phyloP scores from a whole-genome alignment of 495 filamentous ascomycete genomes.

The Lasiosphaeriaceae sp. region DNA sequence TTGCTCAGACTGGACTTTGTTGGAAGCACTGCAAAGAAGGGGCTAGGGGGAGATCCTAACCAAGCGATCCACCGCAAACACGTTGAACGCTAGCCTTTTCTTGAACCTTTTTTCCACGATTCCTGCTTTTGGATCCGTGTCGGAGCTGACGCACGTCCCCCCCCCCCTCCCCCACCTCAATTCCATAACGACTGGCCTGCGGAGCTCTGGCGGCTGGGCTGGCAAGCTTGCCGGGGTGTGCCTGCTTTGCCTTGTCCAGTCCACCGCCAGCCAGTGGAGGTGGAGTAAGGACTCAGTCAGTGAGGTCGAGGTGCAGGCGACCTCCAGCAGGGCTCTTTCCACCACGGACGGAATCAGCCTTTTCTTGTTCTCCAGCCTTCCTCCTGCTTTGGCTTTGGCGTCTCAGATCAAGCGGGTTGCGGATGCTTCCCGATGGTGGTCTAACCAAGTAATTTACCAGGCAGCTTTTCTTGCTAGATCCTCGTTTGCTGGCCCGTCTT shows the following conservation, averaged over 20 bases:
- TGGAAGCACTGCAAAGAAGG: too few relatives aligned
- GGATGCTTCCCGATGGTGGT: neutral
- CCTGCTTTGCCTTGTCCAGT: neutral
- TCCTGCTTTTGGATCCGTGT: neutral
- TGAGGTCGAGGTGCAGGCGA: neutral
- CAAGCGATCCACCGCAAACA: neutral
- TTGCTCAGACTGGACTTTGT: too few relatives aligned
- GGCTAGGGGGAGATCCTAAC: neutral
- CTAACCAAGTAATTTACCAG: neutral
- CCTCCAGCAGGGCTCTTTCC: neutral
- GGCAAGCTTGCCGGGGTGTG: neutral
- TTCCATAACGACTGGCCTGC: neutral
- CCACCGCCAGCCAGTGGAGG: neutral
- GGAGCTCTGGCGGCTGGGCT: neutral
- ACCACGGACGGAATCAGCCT: neutral
- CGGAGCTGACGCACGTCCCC: neutral
- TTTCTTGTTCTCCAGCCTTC: neutral
- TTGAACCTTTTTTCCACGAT: neutral
- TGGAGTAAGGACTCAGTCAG: neutral
- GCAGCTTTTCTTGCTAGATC: neutral
- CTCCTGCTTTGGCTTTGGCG: conserved; percentile 5
- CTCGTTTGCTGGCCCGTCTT: neutral
- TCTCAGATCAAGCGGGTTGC: conserved; percentile 13
- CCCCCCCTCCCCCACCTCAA: neutral
- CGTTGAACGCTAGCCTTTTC: neutral